Percentiles rank a stretch among this genome's conserved stretches.
Evolutionary conservation across 2,329 filamentous ascomycete genomes (phyloP).

Genomic region (Trichoderma sp.): DNA sequence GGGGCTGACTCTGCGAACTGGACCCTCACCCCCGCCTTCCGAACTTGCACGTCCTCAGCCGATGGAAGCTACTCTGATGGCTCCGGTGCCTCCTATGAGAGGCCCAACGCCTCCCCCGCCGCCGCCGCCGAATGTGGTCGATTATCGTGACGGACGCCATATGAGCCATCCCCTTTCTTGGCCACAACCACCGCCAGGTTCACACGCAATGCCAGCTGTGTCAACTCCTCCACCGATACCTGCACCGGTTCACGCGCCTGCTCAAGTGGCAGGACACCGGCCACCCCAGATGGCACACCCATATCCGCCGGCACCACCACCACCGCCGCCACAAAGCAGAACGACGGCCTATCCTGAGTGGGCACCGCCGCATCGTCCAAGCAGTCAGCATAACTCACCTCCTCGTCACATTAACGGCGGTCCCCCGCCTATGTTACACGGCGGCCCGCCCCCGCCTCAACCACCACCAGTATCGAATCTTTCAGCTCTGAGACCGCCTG

Average conservation of each 20-base stretch:
- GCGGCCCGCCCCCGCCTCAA: constrained; percentile 34
- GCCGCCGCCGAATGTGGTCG: constrained; percentile 35
- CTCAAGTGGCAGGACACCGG: constrained; percentile 38
- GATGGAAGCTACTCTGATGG: constrained; percentile 31
- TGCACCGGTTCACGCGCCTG: constrained; percentile 31
- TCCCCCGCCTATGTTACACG: constrained; percentile 42
- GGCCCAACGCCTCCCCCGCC: constrained; percentile 40
- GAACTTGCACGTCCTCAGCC: constrained; percentile 25
- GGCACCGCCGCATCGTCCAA: constrained; percentile 47
- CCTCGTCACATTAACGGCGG: constrained; percentile 57
- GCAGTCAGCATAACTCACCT: constrained; percentile 54
- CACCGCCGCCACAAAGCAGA: constrained; percentile 32
- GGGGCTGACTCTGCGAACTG: constrained; percentile 1
- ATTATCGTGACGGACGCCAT: constrained; percentile 36
- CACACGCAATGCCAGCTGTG: constrained; percentile 31
- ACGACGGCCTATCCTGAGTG: constrained; percentile 49
- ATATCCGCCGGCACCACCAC: constrained; percentile 35
- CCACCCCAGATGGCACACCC: constrained; percentile 36
- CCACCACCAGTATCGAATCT: constrained; percentile 40
- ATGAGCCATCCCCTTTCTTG: constrained; percentile 33
- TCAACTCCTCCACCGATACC: constrained; percentile 29
- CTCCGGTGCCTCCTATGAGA: constrained; percentile 35
- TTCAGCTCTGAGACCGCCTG: constrained; percentile 55
- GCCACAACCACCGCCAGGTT: constrained; percentile 35
- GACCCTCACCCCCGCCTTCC: constrained; percentile 22